These are phyloP conservation scores for Tetragonia tetragonoides DNA, from an alignment of 148 eudicot species.

Conservation along the genomic window DNA sequence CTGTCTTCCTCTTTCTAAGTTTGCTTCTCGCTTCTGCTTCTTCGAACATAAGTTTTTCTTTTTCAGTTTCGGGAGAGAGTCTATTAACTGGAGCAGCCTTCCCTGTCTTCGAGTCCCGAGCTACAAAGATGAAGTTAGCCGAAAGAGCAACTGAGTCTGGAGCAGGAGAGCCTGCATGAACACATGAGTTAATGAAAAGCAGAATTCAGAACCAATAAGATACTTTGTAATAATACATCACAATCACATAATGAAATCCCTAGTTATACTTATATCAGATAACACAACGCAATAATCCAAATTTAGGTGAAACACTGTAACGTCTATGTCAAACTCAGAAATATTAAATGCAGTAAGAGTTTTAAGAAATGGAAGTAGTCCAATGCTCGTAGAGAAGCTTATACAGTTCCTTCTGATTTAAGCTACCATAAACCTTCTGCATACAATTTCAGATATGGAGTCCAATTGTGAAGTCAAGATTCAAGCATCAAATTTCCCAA, in stretches of 20 bases:
- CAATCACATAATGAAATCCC: neutral
- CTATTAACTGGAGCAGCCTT: constrained; percentile 87
- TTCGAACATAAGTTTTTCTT: constrained; percentile 58
- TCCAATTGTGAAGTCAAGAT: neutral
- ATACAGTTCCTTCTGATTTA: neutral
- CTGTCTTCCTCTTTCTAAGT: constrained; percentile 59
- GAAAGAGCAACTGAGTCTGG: constrained; percentile 64
- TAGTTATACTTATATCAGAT: neutral
- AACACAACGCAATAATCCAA: neutral
- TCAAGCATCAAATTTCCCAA: neutral
- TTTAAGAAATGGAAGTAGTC: neutral
- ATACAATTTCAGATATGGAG: neutral
- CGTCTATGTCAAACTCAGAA: neutral
- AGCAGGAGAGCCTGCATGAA: constrained; percentile 36
- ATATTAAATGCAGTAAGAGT: neutral
- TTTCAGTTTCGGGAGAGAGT: constrained; percentile 76
- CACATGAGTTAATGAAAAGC: constrained; percentile 1
- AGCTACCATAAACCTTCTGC: neutral
- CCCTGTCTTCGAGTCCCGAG: constrained; percentile 89
- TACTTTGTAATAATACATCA: neutral
- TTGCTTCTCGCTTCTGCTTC: constrained; percentile 83
- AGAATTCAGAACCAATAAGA: neutral
- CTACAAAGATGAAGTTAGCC: constrained; percentile 94
- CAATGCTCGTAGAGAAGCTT: neutral
- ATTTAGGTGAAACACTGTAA: neutral